Evolutionary conservation across 1,284 basidiomycete species (phyloP).

Genomic region (Stereum hirsutum): DNA sequence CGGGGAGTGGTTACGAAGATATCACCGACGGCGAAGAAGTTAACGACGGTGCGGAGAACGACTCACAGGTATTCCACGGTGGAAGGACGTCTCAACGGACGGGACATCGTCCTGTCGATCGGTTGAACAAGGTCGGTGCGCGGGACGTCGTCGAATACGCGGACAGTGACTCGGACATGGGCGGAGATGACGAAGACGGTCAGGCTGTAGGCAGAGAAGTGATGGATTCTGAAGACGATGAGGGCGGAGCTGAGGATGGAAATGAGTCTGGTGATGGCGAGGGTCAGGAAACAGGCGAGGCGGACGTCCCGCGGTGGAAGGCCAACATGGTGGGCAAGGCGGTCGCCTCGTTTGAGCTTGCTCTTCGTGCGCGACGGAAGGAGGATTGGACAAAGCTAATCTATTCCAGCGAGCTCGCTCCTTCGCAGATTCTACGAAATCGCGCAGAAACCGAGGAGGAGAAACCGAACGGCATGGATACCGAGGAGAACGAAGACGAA

Average conservation of each 20-base stretch:
- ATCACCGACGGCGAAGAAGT: conserved; percentile 18
- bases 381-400: conserved; percentile 85
- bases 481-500: conserved; percentile 52
- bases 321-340: conserved; percentile 59
- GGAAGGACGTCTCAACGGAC: conserved; percentile 40
- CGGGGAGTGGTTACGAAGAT: conserved; percentile 18
- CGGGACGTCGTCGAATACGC: conserved; percentile 56
- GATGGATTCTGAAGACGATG: conserved; percentile 34
- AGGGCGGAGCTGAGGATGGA: conserved; percentile 35
- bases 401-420: conserved; percentile 65
- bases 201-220: conserved; percentile 12
- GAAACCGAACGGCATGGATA: conserved; percentile 21
- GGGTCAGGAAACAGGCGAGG: conserved; percentile 30
- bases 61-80: conserved; percentile 1
- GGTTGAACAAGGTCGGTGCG: conserved; percentile 25
- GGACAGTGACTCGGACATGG: conserved; percentile 75
- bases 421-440: conserved; percentile 54
- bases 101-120: conserved; percentile 28
- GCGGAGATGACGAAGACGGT: conserved; percentile 20
- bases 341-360: conserved; percentile 33
- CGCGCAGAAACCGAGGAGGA: conserved; percentile 20
- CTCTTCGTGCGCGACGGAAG: conserved; percentile 32
- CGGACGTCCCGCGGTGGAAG: conserved; percentile 70
- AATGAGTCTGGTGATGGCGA: conserved; percentile 36
- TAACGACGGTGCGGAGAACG: conserved; percentile 21